Evolutionary conservation across 306 rosid genomes (phyloP), one percentile per base, ranked within the genome.

Genomic region (Rosa multiflora): DNA sequence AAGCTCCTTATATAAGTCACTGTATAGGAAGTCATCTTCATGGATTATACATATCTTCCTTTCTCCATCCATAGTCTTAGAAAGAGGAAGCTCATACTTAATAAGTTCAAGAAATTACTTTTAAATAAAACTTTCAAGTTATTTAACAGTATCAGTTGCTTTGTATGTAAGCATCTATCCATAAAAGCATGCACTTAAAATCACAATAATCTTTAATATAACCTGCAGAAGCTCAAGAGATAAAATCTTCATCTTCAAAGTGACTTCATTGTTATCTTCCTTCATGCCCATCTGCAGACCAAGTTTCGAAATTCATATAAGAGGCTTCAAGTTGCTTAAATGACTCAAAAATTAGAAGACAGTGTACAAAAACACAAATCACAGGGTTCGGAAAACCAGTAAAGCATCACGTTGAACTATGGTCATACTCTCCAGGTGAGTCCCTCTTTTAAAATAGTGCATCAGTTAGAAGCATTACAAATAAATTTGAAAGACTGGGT

Each of bases 141-240:
- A 75, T 17, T 44, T 26, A 56, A 61, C 10, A 75, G 14, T 61
- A 17, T 43, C 40, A 35, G 40, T 44, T 44, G 46, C 6, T 18
- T 15, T 61, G 10, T 13, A 62, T 61, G 70, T 48, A 77, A 23
- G 62, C 74, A 46, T 75, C 32, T 23, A 56, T 70, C 47, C 26
- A 53, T n/a, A 13, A 69, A 18, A 70, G 68, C 10, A 77, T 29
- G 77, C 32, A 61, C 53, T 61, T 70, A 69, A 84, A 80, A 85
- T 39, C 43, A 77, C 70, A 79, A 76, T 67, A 44, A 77, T 51
- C 82, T 78, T 74, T 1, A 10, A 42, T 46, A 37, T 80, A 84
- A 96, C 99, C 98, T 96, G 99, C 86, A 96, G 88, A 80, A 96
- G 99, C 89, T 96, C 99, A 78, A 96, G 99, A 85, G 99, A 96